Evolutionary conservation across 2,329 filamentous ascomycete genomes (phyloP), one percentile per base, ranked within the genome.

Genomic region (Helotiales sp.): DNA sequence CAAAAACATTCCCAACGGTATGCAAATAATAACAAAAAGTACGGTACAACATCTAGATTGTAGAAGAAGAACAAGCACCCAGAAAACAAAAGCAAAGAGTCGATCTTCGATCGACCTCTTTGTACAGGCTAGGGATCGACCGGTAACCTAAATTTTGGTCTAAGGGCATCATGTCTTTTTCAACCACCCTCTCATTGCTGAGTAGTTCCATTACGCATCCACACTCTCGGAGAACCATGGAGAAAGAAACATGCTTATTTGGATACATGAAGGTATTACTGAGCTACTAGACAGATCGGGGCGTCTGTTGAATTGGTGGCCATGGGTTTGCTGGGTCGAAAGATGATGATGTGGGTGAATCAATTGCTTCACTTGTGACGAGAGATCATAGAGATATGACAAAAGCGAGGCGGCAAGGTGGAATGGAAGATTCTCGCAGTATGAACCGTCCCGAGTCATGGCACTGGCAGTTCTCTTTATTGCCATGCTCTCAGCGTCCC

Each of bases 101-200:
- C 47, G 22, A 50, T 26, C 10, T 26, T 10, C 15, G 10, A 26
- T 17, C 22, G 11, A 28, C 1, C 20, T 50, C 22, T 28, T 15
- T 10, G 13, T 22, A 22, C 47, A 50, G 47, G 47, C 47, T 50
- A 22, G 47, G 22, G 47, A 50, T 50, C 22, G 11, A 50, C 47
- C 47, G 24, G 5, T 2, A 22, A 50, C 47, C 47, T 22, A 26
- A 13, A 50, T 22, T 50, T 22, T 50, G 47, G 47, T 22, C 47
- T 2, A 49, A 7, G 15, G 47, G 20, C 28, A 28, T 50, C 47
- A 50, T 50, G 26, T 50, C 47, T 50, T 22, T 50, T 28, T 50
- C 47, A 50, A 28, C 47, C 47, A 26, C 47, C 47, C 20, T 26
- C 47, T 50, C 47, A 50, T 50, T 50, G 47, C 47, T 50, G 47